Conservation (phyloP, 306 rosid genomes). For the Inga leiocalycina region DNA sequence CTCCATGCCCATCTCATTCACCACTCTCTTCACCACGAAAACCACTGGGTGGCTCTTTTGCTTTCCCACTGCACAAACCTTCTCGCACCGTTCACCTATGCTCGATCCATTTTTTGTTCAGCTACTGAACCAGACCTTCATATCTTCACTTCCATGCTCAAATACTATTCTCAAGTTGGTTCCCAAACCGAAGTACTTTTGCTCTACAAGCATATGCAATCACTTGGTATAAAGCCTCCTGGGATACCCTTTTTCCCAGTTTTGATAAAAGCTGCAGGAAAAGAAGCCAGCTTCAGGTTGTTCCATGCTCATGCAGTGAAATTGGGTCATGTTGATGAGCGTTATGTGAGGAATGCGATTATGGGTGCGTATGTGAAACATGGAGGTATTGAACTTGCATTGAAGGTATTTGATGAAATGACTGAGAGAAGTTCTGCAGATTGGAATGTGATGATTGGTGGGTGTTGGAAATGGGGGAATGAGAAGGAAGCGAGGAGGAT, state of each 20-base stretch:
- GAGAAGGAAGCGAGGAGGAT: constrained; percentile 55
- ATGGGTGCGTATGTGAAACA: constrained; percentile 44
- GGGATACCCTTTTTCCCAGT: constrained; percentile 48
- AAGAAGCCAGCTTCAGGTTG: constrained; percentile 26
- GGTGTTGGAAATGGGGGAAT: constrained; percentile 63
- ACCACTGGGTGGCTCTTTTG: constrained; percentile 53
- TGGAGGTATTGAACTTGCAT: constrained; percentile 49
- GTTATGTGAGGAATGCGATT: constrained; percentile 54
- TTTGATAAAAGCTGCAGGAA: constrained; percentile 52
- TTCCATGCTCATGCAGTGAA: constrained; percentile 58
- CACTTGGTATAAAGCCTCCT: constrained; percentile 33
- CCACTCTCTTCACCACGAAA: constrained; percentile 51
- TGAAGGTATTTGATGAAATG: constrained; percentile 62
- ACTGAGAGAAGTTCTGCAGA: constrained; percentile 55
- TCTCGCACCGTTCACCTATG: constrained; percentile 53
- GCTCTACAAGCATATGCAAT: constrained; percentile 48
- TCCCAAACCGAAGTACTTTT: constrained; percentile 35
- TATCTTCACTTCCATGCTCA: constrained; percentile 59
- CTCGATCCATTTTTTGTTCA: constrained; percentile 46
- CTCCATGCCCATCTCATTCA: constrained; percentile 59
- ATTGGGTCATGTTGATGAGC: constrained; percentile 48
- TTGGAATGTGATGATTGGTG: constrained; percentile 69
- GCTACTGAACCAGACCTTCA: constrained; percentile 39
- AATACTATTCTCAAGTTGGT: constrained; percentile 48
- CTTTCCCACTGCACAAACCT: constrained; percentile 60